These are phyloP conservation scores for Corchorus olitorius DNA, from an alignment of 345 rosid species.

Conservation along the genomic window DNA sequence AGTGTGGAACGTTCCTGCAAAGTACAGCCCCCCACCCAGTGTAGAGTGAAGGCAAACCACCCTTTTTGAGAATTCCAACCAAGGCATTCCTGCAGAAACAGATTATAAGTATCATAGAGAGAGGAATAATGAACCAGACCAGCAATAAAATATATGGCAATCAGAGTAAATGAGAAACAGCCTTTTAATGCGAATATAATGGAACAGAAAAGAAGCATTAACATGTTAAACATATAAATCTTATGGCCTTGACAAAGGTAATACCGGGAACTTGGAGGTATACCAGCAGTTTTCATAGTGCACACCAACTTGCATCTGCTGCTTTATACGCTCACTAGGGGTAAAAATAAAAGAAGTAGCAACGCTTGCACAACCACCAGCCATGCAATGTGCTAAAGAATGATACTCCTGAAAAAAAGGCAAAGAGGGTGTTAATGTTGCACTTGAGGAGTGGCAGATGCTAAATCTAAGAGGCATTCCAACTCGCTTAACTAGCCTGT, in stretches of 20 bases:
- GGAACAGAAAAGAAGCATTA: constrained; percentile 9
- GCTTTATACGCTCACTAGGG: constrained; percentile 91
- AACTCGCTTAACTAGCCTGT: background rate
- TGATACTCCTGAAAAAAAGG: constrained; percentile 61
- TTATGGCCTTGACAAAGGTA: background rate
- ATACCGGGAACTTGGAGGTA: constrained; percentile 2
- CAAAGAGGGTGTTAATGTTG: background rate
- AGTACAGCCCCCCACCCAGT: constrained; percentile 96
- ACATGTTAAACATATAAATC: background rate
- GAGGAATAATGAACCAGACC: background rate
- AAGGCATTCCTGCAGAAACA: constrained; percentile 64
- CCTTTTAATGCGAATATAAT: background rate
- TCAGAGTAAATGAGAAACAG: background rate
- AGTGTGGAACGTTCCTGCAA: constrained; percentile 93
- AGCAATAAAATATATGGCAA: background rate
- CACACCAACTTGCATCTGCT: constrained; percentile 95
- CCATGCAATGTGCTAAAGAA: constrained; percentile 77
- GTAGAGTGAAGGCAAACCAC: constrained; percentile 85
- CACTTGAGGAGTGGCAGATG: background rate
- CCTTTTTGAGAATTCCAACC: constrained; percentile 65
- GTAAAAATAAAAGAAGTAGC: constrained; percentile 92
- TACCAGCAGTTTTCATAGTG: constrained; percentile 88
- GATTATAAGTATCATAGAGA: constrained; percentile 13
- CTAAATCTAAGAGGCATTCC: background rate
- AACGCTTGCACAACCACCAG: constrained; percentile 90